phyloP scores from a whole-genome alignment of 305 asterid genomes.

The Plantago lanceolata region DNA sequence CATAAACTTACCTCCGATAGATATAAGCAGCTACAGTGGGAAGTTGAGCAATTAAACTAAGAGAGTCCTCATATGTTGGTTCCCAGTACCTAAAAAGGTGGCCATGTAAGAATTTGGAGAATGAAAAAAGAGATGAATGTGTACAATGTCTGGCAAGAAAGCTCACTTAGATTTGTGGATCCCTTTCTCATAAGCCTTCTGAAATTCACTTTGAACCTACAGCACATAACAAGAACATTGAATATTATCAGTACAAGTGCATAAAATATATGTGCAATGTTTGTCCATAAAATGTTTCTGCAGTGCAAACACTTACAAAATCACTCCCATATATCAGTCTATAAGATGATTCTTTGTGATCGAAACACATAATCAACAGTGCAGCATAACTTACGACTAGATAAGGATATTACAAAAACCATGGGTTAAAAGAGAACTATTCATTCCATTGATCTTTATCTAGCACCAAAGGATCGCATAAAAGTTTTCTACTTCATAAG shows the following conservation, averaged over 20 bases:
- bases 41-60: constrained; percentile 78
- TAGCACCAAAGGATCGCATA: no score
- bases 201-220: constrained; percentile 82
- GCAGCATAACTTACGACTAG: background rate
- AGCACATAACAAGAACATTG: constrained; percentile 18
- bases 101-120: constrained; percentile 23
- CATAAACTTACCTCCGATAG: constrained; percentile 64
- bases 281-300: constrained; percentile 9
- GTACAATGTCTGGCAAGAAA: constrained; percentile 2
- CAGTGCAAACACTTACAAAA: background rate
- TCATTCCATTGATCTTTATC: no score
- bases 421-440: no score
- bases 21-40: constrained; percentile 70
- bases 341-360: background rate
- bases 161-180: constrained; percentile 79
- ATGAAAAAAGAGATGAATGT: background rate
- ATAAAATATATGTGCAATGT: constrained; percentile 6
- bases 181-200: constrained; percentile 86
- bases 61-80: constrained; percentile 74
- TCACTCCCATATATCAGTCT: no score
- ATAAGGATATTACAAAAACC: no score
- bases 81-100: constrained; percentile 63
- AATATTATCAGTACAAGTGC: constrained; percentile 19
- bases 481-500: no score
- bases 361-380: background rate